phyloP scores from a whole-genome alignment of 2,329 filamentous ascomycete genomes.

The Rhinocladiella similis region DNA sequence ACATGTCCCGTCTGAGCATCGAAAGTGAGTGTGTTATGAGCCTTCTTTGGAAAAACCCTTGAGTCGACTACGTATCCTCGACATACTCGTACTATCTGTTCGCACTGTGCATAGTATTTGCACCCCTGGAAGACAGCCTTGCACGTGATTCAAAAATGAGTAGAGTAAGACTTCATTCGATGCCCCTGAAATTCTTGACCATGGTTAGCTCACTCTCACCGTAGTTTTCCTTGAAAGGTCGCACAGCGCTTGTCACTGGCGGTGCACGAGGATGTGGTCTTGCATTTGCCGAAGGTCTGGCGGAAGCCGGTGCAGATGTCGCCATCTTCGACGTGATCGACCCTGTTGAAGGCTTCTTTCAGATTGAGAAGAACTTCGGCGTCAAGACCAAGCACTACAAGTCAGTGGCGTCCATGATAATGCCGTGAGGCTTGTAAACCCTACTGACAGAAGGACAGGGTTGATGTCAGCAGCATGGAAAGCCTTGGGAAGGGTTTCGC shows the following conservation, averaged over 20 bases:
- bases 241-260: conserved; percentile 49
- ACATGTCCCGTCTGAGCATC: no score
- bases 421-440: neutral
- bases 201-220: no score
- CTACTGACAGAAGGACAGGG: conserved; percentile 28
- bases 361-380: conserved; percentile 42
- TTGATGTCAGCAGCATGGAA: conserved; percentile 41
- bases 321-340: conserved; percentile 50
- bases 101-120: neutral
- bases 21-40: no score
- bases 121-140: conserved; percentile 5
- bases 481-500: conserved; percentile 36
- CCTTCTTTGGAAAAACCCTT: no score
- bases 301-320: conserved; percentile 48
- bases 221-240: conserved; percentile 52
- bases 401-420: conserved; percentile 19
- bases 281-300: conserved; percentile 45
- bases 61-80: no score
- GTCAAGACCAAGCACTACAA: conserved; percentile 46
- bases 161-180: neutral
- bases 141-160: conserved; percentile 13
- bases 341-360: conserved; percentile 40
- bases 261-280: conserved; percentile 50
- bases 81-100: no score
- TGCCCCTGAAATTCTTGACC: neutral